A percentile compares a stretch with the other conserved stretches of the same genome.
Evolutionary conservation across 495 filamentous ascomycete species (phyloP).

Genomic region (Hypoxylon trugodes): DNA sequence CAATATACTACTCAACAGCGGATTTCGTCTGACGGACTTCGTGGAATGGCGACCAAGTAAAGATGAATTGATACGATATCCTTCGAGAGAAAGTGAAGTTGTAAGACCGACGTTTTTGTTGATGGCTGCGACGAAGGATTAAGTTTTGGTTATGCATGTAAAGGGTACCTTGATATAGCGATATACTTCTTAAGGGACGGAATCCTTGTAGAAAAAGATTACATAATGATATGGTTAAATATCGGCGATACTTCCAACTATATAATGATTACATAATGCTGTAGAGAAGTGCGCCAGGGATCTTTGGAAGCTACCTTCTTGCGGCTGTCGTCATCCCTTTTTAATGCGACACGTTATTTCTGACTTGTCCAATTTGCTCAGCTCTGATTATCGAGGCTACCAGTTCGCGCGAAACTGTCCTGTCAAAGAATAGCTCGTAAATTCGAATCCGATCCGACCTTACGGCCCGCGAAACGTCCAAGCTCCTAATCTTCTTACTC

Average conservation of each 20-base stretch:
- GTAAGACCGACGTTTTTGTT: conserved; percentile 35
- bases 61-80: conserved; percentile 20
- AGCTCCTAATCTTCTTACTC: background rate
- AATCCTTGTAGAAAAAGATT: too few relatives aligned
- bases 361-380: background rate
- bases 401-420: background rate
- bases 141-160: too few relatives aligned
- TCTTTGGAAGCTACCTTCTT: conserved; percentile 21
- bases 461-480: background rate
- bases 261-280: background rate
- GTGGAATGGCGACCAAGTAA: conserved; percentile 45
- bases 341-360: conserved; percentile 29
- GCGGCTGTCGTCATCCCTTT: conserved; percentile 36
- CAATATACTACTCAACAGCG: conserved; percentile 43
- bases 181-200: too few relatives aligned
- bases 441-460: background rate
- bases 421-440: background rate
- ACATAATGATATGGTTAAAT: conserved; percentile 8
- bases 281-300: conserved; percentile 12
- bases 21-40: conserved; percentile 46
- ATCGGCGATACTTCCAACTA: conserved; percentile 3
- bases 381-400: background rate
- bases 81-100: conserved; percentile 19
- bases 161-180: conserved; percentile 3
- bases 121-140: conserved; percentile 20